A percentile compares a stretch with the other conserved stretches of the same genome.
Conservation (phyloP, 169 alveolate genomes). For the Plasmodium fragile region DNA sequence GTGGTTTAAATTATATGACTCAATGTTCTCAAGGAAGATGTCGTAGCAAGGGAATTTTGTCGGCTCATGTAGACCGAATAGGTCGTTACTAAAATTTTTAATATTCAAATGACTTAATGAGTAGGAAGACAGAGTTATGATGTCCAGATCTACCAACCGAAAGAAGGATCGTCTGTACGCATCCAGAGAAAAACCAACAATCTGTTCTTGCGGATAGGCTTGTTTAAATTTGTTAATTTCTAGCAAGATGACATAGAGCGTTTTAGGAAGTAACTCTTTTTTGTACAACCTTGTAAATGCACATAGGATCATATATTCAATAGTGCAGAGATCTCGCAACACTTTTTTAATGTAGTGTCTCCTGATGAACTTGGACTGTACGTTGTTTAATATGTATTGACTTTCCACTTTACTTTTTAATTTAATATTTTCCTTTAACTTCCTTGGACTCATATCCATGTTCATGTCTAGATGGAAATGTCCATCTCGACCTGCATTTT, state of each 20-base stretch:
- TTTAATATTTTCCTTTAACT: slow-evolving; percentile 60
- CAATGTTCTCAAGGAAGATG: slow-evolving; percentile 59
- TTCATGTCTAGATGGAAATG: slow-evolving; percentile 23
- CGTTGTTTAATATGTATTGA: slow-evolving; percentile 55
- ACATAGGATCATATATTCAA: slow-evolving; percentile 69
- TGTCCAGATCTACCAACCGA: slow-evolving; percentile 50
- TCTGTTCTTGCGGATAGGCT: slow-evolving; percentile 75
- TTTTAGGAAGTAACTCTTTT: slow-evolving; percentile 63
- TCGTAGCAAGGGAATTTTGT: slow-evolving; percentile 68
- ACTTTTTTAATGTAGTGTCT: slow-evolving; percentile 70
- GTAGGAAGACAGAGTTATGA: slow-evolving; percentile 52
- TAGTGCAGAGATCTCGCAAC: slow-evolving; percentile 42
- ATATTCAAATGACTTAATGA: slow-evolving; percentile 69
- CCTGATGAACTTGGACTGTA: slow-evolving; percentile 60
- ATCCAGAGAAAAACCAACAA: slow-evolving; percentile 57
- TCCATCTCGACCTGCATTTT: neutral
- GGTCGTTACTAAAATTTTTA: slow-evolving; percentile 67
- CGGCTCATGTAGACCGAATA: slow-evolving; percentile 65
- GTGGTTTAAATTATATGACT: slow-evolving; percentile 51
- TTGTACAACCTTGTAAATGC: slow-evolving; percentile 67
- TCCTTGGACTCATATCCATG: slow-evolving; percentile 66
- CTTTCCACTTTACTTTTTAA: slow-evolving; percentile 62
- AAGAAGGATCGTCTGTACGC: slow-evolving; percentile 71
- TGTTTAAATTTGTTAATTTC: slow-evolving; percentile 72
- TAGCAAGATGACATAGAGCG: slow-evolving; percentile 54